Base-by-base conservation (phyloP, 1,139 yeast species). In the Zhuliangozyma blackwelliae region DNA sequence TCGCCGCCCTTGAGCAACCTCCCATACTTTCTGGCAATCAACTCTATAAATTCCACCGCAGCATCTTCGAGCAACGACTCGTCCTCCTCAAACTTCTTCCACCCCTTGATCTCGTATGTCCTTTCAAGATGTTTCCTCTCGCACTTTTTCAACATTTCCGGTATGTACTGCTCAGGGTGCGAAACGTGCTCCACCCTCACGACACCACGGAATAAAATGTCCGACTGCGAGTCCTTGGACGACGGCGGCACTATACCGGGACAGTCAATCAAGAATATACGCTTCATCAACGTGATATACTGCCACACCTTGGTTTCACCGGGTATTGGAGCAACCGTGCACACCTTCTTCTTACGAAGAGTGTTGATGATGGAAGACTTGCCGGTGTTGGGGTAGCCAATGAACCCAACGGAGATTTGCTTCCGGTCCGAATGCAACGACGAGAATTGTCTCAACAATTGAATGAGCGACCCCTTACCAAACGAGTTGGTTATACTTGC, bases 301-400 rank as follows among this genome's bases (percentile, higher is more conserved):
- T 92, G 98, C 98, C 98, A 92, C 31, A 92, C 97, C 64, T 92
- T 92, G 32, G 98, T 92, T 59, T 92, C 98, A 58, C 98, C 98
- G 25, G 98, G 98, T 52, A 92, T 89, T 34, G 98, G 98, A 2
- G 98, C 98, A 35, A 92, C 97, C 33, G 77, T 82, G 67, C 98
- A 94, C 32, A 92, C 98, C 68, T 92, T 92, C 74, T 92, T 92
- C 59, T 82, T 82, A 58, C 97, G 80, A 49, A 92, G 70, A 1
- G 97, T 90, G 63, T 92, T 92, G 55, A 92, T 92, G 50, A 92
- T 89, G 27, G 96, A 86, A 1, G 97, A 90, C 60, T 92, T 92
- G 50, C 98, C 98, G 13, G 97, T 86, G 58, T 92, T 92, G 49
- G 98, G 98, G 58, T 92, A 92, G 10, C 98, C 98, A 55, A 92